Conservation (phyloP, 2,329 filamentous ascomycete species). For the Pseudogymnoascus pannorum region DNA sequence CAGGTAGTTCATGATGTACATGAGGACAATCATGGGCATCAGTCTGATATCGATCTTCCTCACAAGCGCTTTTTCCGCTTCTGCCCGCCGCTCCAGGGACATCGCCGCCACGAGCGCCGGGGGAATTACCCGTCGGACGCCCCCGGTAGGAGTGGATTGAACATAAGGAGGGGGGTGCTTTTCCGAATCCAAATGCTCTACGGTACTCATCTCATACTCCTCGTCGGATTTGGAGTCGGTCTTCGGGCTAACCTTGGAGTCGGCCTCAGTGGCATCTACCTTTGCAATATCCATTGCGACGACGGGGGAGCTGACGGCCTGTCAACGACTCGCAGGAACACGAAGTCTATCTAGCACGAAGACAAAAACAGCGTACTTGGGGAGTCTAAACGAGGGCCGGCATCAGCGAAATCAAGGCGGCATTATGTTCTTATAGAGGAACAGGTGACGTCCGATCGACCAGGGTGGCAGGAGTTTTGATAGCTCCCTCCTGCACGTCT, state of each 20-base stretch:
- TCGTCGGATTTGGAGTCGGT: background rate
- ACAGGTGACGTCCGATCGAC: background rate
- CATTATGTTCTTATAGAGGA: background rate
- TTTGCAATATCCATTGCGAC: background rate
- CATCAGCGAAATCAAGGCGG: background rate
- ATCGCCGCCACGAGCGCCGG: constrained; percentile 25
- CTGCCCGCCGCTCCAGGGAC: constrained; percentile 41
- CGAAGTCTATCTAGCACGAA: background rate
- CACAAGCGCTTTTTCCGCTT: constrained; percentile 49
- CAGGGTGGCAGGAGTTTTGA: background rate
- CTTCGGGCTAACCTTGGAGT: background rate
- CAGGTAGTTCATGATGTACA: constrained; percentile 65
- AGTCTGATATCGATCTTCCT: constrained; percentile 59
- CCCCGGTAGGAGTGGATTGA: background rate
- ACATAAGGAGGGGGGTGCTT: background rate
- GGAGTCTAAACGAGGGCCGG: background rate
- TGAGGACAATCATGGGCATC: constrained; percentile 59
- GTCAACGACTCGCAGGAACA: background rate
- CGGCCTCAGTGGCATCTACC: background rate
- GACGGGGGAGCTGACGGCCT: background rate
- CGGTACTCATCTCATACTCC: background rate
- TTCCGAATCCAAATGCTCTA: background rate
- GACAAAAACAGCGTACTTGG: background rate
- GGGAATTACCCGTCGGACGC: background rate
- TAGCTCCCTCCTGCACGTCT: background rate